Evolutionary conservation across 2,329 filamentous ascomycete species (phyloP).

Genomic region (Ophiostoma sp.): DNA sequence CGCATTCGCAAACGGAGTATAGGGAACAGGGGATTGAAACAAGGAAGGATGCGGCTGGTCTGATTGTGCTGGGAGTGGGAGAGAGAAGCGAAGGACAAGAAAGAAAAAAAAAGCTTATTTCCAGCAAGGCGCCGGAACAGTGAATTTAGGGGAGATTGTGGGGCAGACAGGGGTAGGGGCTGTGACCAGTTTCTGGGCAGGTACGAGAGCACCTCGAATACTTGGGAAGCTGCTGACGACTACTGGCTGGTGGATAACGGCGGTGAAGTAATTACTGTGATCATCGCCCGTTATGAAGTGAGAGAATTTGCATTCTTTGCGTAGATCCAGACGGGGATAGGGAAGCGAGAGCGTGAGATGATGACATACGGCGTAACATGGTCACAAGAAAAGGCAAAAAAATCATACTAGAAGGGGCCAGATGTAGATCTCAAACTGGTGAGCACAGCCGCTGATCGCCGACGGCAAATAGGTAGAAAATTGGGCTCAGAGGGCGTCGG

Average conservation of each 20-base stretch:
- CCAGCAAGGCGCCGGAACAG: background rate
- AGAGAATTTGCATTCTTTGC: no score
- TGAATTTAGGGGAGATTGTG: background rate
- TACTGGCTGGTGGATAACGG: no score
- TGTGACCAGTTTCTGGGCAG: background rate
- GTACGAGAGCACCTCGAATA: no score
- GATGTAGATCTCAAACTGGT: background rate
- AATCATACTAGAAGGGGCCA: no score
- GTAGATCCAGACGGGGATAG: no score
- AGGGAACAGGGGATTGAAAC: background rate
- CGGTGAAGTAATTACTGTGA: background rate
- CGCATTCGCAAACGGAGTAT: background rate
- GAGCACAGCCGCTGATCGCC: background rate
- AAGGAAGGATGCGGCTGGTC: background rate
- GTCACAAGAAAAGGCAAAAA: no score
- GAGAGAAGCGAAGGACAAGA: background rate
- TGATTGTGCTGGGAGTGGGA: background rate
- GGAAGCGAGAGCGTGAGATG: background rate
- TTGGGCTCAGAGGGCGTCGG: no score
- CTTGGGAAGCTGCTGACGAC: no score
- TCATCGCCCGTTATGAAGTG: no score
- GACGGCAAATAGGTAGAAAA: background rate
- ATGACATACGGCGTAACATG: no score
- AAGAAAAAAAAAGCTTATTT: background rate
- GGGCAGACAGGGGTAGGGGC: background rate